phyloP scores from a whole-genome alignment of 176 grass and related monocot species.

The Eremochloa ophiuroides region DNA sequence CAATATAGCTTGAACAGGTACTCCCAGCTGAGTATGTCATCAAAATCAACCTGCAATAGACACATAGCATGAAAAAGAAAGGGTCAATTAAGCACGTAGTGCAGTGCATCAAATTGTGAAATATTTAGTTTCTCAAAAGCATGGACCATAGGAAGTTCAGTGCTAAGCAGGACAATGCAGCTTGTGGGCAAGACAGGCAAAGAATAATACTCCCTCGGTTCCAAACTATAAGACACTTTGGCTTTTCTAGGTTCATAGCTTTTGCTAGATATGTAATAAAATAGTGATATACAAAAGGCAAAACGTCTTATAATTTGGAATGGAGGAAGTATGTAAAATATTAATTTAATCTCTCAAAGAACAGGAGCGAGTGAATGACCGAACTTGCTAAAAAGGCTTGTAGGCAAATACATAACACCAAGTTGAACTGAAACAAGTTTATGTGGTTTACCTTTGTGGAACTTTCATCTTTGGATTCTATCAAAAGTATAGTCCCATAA shows the following conservation, averaged over 20 bases:
- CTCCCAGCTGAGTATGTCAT: conserved; percentile 89
- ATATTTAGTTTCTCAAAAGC: background rate
- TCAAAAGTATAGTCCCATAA: conserved; percentile 71
- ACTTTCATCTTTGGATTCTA: conserved; percentile 64
- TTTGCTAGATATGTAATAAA: too few species aligned
- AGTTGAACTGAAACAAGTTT: background rate
- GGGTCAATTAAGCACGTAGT: background rate
- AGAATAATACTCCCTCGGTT: background rate
- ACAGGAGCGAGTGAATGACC: background rate
- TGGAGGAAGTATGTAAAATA: too few species aligned
- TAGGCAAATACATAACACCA: background rate
- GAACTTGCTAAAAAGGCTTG: background rate
- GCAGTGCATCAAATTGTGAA: background rate
- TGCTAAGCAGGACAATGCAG: background rate
- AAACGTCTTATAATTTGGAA: too few species aligned
- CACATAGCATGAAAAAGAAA: conserved; percentile 10
- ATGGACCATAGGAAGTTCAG: background rate
- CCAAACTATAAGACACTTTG: too few species aligned
- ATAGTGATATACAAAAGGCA: too few species aligned
- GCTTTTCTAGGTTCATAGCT: too few species aligned
- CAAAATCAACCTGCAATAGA: conserved; percentile 88
- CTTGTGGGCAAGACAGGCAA: conserved; percentile 2
- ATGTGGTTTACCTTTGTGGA: conserved; percentile 43
- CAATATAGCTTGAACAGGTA: conserved; percentile 99
- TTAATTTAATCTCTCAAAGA: background rate